Evolutionary conservation across 192 early-diverging fungal genomes (phyloP), one percentile per base, ranked within the genome.

Genomic region (Linnemannia exigua): DNA sequence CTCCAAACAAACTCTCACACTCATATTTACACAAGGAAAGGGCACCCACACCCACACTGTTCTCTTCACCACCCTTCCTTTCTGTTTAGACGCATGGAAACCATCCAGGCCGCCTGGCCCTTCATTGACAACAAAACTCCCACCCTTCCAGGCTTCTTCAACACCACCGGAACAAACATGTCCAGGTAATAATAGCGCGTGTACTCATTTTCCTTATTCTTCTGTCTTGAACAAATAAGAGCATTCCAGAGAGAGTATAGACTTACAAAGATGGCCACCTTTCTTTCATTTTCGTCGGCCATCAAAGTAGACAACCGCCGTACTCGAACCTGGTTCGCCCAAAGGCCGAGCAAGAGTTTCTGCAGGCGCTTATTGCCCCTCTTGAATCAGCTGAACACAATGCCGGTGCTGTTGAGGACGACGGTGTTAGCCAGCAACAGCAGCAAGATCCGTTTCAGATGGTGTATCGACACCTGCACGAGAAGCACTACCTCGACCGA

Each of bases 401-500:
- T 9, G 41, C 41, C 5, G 9, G 9, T 9, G 41, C 9, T 44
- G 3, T 44, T 44, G 41, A 9, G 9, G 9, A 44, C 9, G 41
- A 9, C 3, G 9, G 41, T 44, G 41, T 9, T 44, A 44, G 41
- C 41, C 41, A 44, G 41, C 41, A n/a, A n/a, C n/a, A n/a, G 12
- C 58, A n/a, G 28, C 58, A 47, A 17, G 54, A 47, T 17, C 17
- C 82, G 12, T 68, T 79, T 54, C 47, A 67, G 14, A 31, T 70
- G 15, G 67, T 75, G 1, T 76, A 76, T 19, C 67, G 58, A 17
- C 54, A 79, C 31, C 67, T 85, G 3, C 41, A 72, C 14, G 77
- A 85, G 22, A 74, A 76, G 38, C 82, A 85, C 41, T 70, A 79
- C 17, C 38, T 85, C 46, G 82, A 85, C 52, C 19, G 77, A 14